Conservation (phyloP, 306 rosid species). For the Hylodesmum podocarpum region DNA sequence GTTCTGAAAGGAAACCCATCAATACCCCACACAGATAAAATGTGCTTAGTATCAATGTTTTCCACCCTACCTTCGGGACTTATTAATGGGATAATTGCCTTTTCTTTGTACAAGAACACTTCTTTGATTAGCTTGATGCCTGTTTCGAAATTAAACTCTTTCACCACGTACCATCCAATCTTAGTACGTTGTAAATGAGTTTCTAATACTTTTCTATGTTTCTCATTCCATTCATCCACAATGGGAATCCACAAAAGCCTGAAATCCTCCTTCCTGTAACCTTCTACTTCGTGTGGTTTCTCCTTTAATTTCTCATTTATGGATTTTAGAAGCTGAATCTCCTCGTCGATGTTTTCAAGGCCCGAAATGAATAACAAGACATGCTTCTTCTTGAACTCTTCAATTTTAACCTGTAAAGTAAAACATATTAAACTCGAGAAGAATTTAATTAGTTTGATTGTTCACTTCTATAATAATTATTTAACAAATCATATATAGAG, state of each 20-base stretch:
- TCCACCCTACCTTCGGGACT: constrained; percentile 31
- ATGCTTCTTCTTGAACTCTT: constrained; percentile 24
- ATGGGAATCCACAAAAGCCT: constrained; percentile 36
- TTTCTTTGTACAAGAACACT: not conserved
- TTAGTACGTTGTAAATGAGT: not conserved
- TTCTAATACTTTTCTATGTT: not conserved
- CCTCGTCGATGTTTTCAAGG: constrained; percentile 10
- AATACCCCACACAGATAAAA: constrained; percentile 32
- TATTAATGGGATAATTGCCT: not conserved
- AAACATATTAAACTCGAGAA: not conserved
- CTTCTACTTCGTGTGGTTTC: constrained; percentile 20
- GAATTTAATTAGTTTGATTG: not conserved
- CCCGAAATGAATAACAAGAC: constrained; percentile 33
- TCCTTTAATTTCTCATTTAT: constrained; percentile 3
- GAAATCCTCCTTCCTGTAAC: constrained; percentile 25
- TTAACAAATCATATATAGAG: no score
- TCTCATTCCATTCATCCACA: constrained; percentile 9
- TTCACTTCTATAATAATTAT: no score
- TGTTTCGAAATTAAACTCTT: not conserved
- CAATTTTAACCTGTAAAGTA: constrained; percentile 20
- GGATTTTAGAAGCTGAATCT: constrained; percentile 10
- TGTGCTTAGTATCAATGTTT: constrained; percentile 17
- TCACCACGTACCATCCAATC: constrained; percentile 30
- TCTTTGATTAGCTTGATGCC: constrained; percentile 13
- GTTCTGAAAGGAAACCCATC: constrained; percentile 33